Percentiles rank a stretch among this genome's conserved stretches.
Evolutionary conservation across 208 protist genomes (phyloP).

Genomic region (Wallacemonas rigidus): DNA sequence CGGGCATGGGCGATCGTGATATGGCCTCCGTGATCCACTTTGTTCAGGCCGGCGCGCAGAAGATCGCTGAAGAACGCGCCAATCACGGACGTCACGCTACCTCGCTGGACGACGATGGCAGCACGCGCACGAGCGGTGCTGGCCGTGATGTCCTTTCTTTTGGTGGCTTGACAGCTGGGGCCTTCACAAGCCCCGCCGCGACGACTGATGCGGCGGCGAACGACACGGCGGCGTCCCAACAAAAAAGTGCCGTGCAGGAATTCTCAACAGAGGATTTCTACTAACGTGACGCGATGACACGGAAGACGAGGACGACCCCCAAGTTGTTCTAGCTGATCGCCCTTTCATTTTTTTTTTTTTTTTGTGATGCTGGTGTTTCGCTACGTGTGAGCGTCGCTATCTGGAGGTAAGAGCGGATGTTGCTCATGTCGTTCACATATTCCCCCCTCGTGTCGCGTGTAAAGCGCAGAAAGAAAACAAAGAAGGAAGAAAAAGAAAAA

Average conservation of each 20-base stretch:
- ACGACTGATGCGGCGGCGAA: neutral
- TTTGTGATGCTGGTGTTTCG: neutral
- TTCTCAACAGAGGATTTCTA: conserved; percentile 76
- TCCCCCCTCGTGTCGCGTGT: no score
- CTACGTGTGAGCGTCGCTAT: neutral
- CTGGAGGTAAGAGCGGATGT: neutral
- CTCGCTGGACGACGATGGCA: no score
- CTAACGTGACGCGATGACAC: conserved; percentile 11
- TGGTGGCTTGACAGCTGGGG: conserved; percentile 17
- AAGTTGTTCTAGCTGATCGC: neutral
- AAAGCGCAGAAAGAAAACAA: neutral
- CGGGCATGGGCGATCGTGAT: conserved; percentile 77
- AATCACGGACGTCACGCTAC: neutral
- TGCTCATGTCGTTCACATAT: neutral
- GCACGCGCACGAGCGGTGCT: neutral
- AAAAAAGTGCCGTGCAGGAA: conserved; percentile 6
- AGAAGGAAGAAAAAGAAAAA: neutral
- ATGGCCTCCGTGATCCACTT: conserved; percentile 82
- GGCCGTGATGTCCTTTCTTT: conserved; percentile 1
- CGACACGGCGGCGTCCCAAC: neutral
- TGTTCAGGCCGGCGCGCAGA: conserved; percentile 60
- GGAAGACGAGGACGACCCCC: neutral
- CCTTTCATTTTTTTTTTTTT: neutral
- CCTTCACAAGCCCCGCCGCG: neutral
- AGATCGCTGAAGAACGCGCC: conserved; percentile 43